Evolutionary conservation across 192 early-diverging fungal genomes (phyloP), one percentile per base, ranked within the genome.

Genomic region (Backusella psychrophila): DNA sequence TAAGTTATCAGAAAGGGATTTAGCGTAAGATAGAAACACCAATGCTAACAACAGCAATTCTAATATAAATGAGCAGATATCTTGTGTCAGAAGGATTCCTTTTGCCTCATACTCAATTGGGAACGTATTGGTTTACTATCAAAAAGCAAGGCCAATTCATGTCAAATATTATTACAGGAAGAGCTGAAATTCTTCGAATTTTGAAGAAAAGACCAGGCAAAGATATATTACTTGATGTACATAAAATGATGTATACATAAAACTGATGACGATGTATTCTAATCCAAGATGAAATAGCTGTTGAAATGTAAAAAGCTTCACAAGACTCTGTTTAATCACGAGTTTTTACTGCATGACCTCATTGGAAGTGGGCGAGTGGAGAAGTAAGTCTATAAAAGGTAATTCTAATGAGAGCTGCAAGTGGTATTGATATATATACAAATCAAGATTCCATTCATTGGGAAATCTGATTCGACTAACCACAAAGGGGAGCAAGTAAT

Each of bases 281-380:
- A 12, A 36, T 71, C 17, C 7, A 3, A 23, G 29, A 14, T 53
- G 38, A 17, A 14, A 9, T 80, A 87, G 85, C 69, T 76, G 19
- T 35, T 85, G 9, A 66, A 81, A 41, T 53, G 75, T 8, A 87
- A 85, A 36, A 78, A 73, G 11, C 59, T 87, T 33, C 73, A 77
- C 14, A 79, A 83, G 0, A 81, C 86, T 1, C 56, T 69, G 33
- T 79, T 87, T 23, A 75, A 75, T 5, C 78, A 83, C 53, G 84
- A 85, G 11, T 87, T 85, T 56, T 70, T 85, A 59, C 66, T 87
- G 17, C 86, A 87, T 70, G 86, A 87, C 68, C 44, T 87, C 42
- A 69, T 87, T 9, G 86, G 86, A 14, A 87, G 84, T 79, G 86
- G 86, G 12, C 78, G 86, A 14, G 86, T 82, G n/a, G 80, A 83